These are phyloP conservation scores for Podospora appendiculata DNA, from an alignment of 495 filamentous ascomycete genomes.

Conservation along the genomic window DNA sequence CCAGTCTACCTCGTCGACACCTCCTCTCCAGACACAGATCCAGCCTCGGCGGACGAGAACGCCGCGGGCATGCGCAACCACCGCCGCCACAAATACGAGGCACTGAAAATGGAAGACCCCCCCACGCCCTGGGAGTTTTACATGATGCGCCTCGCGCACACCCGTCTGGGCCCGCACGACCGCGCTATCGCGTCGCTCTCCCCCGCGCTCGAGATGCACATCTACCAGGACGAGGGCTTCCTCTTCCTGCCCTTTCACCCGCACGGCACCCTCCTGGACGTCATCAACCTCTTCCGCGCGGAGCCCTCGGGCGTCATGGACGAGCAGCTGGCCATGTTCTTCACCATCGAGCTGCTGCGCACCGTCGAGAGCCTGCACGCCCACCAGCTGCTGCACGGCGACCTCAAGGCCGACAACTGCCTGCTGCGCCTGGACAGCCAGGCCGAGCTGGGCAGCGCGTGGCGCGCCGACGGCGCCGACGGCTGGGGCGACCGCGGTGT, in stretches of 20 bases:
- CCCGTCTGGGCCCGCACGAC: slow-evolving; percentile 57
- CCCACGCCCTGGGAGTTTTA: slow-evolving; percentile 93
- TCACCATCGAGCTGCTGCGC: slow-evolving; percentile 82
- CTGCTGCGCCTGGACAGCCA: slow-evolving; percentile 67
- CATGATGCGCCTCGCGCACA: slow-evolving; percentile 76
- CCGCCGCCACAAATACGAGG: slow-evolving; percentile 59
- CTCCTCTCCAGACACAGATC: slow-evolving; percentile 33
- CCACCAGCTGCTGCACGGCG: slow-evolving; percentile 78
- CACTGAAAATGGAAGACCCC: slow-evolving; percentile 84
- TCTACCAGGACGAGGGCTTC: slow-evolving; percentile 77
- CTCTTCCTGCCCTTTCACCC: slow-evolving; percentile 80
- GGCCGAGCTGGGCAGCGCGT: slow-evolving; percentile 40
- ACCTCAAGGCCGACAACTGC: slow-evolving; percentile 93
- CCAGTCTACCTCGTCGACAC: slow-evolving; percentile 89
- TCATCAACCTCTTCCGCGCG: slow-evolving; percentile 76
- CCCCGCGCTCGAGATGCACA: slow-evolving; percentile 75
- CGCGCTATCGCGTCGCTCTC: slow-evolving; percentile 70
- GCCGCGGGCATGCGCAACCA: slow-evolving; percentile 17
- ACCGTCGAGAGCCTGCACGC: slow-evolving; percentile 82
- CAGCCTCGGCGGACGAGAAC: slow-evolving; percentile 36
- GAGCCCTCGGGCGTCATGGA: slow-evolving; percentile 71
- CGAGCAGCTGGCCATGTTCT: slow-evolving; percentile 87
- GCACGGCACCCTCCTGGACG: slow-evolving; percentile 87
- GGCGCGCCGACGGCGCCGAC: slow-evolving; percentile 58
- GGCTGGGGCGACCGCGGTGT: slow-evolving; percentile 81